These are phyloP conservation scores for Lentinus polychrous DNA, from an alignment of 1,284 basidiomycete species.

Conservation along the genomic window DNA sequence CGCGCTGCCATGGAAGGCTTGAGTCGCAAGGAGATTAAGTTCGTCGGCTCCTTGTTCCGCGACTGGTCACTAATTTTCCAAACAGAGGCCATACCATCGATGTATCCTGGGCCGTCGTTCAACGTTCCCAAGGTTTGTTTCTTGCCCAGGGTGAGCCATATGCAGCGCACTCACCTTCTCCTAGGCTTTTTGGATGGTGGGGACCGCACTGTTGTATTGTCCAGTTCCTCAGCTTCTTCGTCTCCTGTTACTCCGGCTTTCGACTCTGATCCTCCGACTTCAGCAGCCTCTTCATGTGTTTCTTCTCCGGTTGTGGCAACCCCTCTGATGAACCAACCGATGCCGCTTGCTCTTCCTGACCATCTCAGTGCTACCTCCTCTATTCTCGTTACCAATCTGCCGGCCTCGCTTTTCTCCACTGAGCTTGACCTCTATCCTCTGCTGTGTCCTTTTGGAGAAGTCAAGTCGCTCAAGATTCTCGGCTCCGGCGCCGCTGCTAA, in stretches of 20 bases:
- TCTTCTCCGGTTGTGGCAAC: constrained; percentile 18
- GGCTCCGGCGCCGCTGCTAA: constrained; percentile 25
- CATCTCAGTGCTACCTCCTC: constrained; percentile 27
- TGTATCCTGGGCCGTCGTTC: constrained; percentile 77
- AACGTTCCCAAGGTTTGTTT: constrained; percentile 62
- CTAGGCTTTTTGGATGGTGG: constrained; percentile 74
- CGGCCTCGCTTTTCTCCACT: constrained; percentile 59
- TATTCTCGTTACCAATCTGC: constrained; percentile 59
- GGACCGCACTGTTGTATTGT: constrained; percentile 57
- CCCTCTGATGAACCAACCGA: constrained; percentile 17
- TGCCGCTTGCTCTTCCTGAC: constrained; percentile 10
- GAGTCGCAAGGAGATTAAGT: constrained; percentile 65
- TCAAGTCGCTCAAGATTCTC: constrained; percentile 49
- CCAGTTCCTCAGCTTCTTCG: constrained; percentile 31
- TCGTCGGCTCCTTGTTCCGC: constrained; percentile 13
- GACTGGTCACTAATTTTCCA: constrained; percentile 3
- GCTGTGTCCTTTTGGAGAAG: constrained; percentile 61
- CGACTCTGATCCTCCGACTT: constrained; percentile 16
- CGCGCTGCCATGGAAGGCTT: constrained; percentile 55
- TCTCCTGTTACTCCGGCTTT: constrained; percentile 23
- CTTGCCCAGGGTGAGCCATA: not conserved
- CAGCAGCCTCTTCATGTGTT: constrained; percentile 13
- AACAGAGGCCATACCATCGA: constrained; percentile 62
- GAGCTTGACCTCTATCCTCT: constrained; percentile 62
- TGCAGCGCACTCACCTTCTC: not conserved